Evolutionary conservation across 179 eudicot species (phyloP).

Genomic region (Gypsophila paniculata): DNA sequence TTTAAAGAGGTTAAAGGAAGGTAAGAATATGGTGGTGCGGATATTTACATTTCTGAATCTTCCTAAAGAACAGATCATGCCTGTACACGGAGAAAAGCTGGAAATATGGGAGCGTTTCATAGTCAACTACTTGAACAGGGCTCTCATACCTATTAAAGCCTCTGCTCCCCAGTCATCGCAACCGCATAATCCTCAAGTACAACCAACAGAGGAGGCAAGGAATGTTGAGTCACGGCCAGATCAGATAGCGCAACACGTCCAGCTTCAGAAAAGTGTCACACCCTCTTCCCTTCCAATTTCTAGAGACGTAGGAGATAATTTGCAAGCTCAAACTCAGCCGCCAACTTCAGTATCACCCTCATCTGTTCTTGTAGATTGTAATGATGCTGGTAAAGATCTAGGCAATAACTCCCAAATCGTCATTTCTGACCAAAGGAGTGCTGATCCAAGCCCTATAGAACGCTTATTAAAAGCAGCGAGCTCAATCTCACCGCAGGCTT

Average conservation of each 20-base stretch:
- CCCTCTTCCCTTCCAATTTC: background rate
- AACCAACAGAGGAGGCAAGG: background rate
- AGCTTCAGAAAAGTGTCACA: constrained; percentile 4
- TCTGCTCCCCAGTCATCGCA: background rate
- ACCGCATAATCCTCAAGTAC: background rate
- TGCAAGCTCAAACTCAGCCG: constrained; percentile 8
- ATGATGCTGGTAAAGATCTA: background rate
- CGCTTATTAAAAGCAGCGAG: constrained; percentile 21
- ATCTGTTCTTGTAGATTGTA: constrained; percentile 10
- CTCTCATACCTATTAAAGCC: background rate
- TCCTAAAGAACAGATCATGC: constrained; percentile 20
- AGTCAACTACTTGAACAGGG: background rate
- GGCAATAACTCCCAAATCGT: constrained; percentile 1
- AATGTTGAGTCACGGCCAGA: constrained; percentile 5
- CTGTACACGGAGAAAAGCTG: constrained; percentile 15
- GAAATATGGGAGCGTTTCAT: constrained; percentile 11
- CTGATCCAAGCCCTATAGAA: constrained; percentile 19
- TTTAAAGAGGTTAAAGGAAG: constrained; percentile 2
- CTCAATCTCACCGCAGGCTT: constrained; percentile 13
- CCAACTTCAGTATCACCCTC: constrained; percentile 11
- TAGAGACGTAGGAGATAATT: background rate
- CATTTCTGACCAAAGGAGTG: constrained; percentile 4
- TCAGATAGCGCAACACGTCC: background rate
- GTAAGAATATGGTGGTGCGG: background rate
- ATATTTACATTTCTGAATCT: constrained; percentile 3